These are phyloP conservation scores for Suhomyces kilbournensis DNA, from an alignment of 805 yeast species.

Conservation along the genomic window DNA sequence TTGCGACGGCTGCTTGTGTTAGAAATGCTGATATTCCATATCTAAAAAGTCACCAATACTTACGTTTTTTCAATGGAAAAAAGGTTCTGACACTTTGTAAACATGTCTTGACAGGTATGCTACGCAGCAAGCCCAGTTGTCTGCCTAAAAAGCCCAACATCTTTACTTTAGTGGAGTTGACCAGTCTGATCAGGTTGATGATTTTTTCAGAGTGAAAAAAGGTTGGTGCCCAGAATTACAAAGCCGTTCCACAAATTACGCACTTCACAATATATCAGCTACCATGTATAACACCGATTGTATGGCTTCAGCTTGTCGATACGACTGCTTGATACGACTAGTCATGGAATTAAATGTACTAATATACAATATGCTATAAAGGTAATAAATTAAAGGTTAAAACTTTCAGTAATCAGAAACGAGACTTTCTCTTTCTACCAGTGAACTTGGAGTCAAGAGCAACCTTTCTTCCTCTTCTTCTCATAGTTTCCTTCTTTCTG, in stretches of 20 bases:
- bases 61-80: conserved; percentile 12
- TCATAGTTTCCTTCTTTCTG: conserved; percentile 92
- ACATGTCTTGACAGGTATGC: not conserved
- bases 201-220: conserved; percentile 3
- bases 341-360: not conserved
- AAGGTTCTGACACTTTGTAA: conserved; percentile 18
- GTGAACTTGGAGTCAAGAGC: conserved; percentile 90
- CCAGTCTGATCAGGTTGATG: not conserved
- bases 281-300: too few relatives aligned
- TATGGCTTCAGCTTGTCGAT: not conserved
- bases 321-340: not conserved
- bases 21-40: not conserved
- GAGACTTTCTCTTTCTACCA: conserved; percentile 61
- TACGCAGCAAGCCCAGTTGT: conserved; percentile 5
- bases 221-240: conserved; percentile 10
- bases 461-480: conserved; percentile 83
- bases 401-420: conserved; percentile 24
- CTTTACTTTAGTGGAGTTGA: not conserved
- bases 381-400: not conserved
- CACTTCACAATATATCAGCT: not conserved
- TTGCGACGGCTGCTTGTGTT: conserved; percentile 12
- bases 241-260: not conserved
- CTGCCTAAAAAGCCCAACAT: conserved; percentile 10
- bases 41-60: not conserved
- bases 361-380: not conserved